Conservation (phyloP, 2,329 filamentous ascomycete species). For the Xylariomycetidae sp. region DNA sequence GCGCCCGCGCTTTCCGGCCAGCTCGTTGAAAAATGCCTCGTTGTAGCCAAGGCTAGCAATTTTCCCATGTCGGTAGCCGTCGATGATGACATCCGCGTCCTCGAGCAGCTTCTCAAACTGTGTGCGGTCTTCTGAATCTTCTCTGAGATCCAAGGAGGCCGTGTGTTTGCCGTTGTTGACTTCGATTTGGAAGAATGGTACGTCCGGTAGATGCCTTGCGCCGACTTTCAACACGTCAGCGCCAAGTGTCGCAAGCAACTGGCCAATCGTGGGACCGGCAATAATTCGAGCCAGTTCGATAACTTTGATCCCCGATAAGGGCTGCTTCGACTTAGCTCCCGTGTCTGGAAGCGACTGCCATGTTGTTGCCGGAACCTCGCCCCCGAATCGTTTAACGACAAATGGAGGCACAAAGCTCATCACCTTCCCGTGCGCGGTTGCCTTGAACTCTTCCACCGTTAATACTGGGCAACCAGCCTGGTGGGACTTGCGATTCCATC, state of each 20-base stretch:
- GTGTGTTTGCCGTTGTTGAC: constrained; percentile 67
- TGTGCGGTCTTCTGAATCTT: too few species aligned
- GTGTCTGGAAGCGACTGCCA: too few species aligned
- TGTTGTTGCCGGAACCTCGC: too few species aligned
- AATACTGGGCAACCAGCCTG: constrained; percentile 57
- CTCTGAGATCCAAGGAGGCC: constrained; percentile 56
- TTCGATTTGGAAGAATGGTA: constrained; percentile 67
- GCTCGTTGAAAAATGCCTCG: constrained; percentile 13
- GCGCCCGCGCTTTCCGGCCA: constrained; percentile 14
- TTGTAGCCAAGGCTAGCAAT: constrained; percentile 27
- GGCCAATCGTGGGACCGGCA: constrained; percentile 40
- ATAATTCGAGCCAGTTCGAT: constrained; percentile 43
- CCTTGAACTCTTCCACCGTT: constrained; percentile 53
- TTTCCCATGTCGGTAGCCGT: constrained; percentile 28
- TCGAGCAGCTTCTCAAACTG: constrained; percentile 18
- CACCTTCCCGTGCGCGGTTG: constrained; percentile 46
- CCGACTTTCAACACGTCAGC: constrained; percentile 70
- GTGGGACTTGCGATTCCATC: constrained; percentile 45
- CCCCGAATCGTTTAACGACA: constrained; percentile 44
- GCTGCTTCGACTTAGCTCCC: too few species aligned
- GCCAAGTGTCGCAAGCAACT: constrained; percentile 71
- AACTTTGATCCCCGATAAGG: constrained; percentile 41
- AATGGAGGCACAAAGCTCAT: constrained; percentile 38
- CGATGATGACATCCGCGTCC: constrained; percentile 29
- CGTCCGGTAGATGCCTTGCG: constrained; percentile 59